phyloP scores from a whole-genome alignment of 768 basidiomycete species.

The Suillus clintonianus region DNA sequence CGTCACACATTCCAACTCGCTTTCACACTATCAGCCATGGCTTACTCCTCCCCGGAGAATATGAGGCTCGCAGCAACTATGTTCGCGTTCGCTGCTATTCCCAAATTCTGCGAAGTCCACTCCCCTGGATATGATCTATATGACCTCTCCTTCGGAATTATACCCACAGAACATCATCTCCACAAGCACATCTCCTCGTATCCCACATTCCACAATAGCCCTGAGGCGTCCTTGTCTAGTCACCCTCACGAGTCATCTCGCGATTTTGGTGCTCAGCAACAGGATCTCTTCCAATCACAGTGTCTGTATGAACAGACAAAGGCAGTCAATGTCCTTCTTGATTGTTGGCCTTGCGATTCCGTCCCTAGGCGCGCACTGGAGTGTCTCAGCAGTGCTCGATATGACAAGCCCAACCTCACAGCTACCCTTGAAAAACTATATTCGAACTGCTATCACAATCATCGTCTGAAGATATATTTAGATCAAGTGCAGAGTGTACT shows the following conservation, averaged over 20 bases:
- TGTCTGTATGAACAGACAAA: not conserved
- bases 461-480: conserved; percentile 10
- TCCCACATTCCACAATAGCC: conserved; percentile 4
- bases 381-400: not conserved
- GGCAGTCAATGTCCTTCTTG: not conserved
- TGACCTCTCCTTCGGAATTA: conserved; percentile 6
- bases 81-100: conserved; percentile 27
- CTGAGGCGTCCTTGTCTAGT: conserved; percentile 3
- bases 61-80: conserved; percentile 25
- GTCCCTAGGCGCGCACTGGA: not conserved
- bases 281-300: not conserved
- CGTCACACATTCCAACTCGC: conserved; percentile 17
- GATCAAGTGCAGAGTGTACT: conserved; percentile 13
- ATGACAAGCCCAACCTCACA: conserved; percentile 1
- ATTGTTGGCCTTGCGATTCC: conserved; percentile 15
- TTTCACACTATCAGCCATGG: conserved; percentile 32
- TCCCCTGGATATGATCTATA: conserved; percentile 11
- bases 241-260: not conserved
- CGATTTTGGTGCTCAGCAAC: not conserved
- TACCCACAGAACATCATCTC: not conserved
- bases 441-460: conserved; percentile 16
- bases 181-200: not conserved
- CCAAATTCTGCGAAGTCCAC: conserved; percentile 7
- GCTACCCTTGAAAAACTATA: conserved; percentile 4
- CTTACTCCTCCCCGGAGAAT: conserved; percentile 19